A percentile compares a stretch with the other conserved stretches of the same genome.
These are phyloP conservation scores for Penicillium longicatenatum DNA, from an alignment of 495 filamentous ascomycete genomes.

Conservation along the genomic window DNA sequence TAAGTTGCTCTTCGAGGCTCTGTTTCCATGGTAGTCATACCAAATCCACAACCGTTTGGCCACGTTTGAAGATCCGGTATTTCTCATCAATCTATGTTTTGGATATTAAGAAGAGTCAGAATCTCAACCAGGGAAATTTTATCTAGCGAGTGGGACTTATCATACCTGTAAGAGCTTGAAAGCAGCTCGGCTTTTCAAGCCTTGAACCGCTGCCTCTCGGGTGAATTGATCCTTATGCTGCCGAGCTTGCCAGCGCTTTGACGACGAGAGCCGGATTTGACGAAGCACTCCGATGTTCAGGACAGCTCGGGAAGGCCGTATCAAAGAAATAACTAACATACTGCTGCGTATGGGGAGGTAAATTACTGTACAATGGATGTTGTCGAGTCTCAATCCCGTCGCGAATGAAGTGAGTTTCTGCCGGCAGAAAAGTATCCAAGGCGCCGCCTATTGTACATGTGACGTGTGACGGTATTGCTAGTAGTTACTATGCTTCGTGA, in stretches of 20 bases:
- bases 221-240: slow-evolving; percentile 71
- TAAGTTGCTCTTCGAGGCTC: not conserved
- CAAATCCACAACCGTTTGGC: slow-evolving; percentile 87
- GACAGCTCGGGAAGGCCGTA: not conserved
- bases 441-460: too few species aligned
- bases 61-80: slow-evolving; percentile 72
- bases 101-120: not conserved
- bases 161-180: slow-evolving; percentile 84
- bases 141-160: not conserved
- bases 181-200: slow-evolving; percentile 84
- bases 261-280: slow-evolving; percentile 59
- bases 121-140: not conserved
- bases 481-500: not conserved
- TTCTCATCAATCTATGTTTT: slow-evolving; percentile 70
- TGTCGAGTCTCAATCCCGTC: not conserved
- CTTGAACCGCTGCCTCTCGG: slow-evolving; percentile 69
- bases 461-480: too few species aligned
- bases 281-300: not conserved
- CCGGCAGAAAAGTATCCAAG: not conserved
- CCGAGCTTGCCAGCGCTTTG: slow-evolving; percentile 77
- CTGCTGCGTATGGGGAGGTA: not conserved
- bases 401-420: not conserved
- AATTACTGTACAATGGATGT: not conserved
- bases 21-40: slow-evolving; percentile 42
- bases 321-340: slow-evolving; percentile 12